These are phyloP conservation scores for Asparagopsis taxiformis DNA, from an alignment of 31 red algal genomes.

Conservation along the genomic window DNA sequence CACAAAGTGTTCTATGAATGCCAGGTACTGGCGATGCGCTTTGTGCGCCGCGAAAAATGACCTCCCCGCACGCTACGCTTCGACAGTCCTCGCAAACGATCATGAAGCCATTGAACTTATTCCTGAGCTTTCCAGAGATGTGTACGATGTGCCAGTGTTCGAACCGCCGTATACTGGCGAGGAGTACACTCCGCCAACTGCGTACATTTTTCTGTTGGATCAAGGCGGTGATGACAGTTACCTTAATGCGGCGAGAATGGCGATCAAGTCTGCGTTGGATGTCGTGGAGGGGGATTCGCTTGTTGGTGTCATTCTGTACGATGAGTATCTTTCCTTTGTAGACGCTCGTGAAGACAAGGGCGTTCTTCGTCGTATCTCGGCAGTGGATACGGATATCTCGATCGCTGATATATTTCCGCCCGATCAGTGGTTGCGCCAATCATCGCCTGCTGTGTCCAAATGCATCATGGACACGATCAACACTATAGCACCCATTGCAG, in stretches of 20 bases:
- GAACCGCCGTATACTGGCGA: constrained; percentile 5
- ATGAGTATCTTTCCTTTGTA: constrained; percentile 31
- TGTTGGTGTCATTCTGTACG: constrained; percentile 49
- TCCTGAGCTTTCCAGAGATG: constrained; percentile 43
- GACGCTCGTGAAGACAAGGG: constrained; percentile 24
- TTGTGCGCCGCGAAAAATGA: constrained; percentile 25
- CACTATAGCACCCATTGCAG: not conserved
- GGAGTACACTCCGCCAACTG: constrained; percentile 22
- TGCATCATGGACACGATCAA: not conserved
- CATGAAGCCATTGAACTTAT: constrained; percentile 30
- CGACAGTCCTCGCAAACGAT: constrained; percentile 6
- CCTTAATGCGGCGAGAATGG: constrained; percentile 40
- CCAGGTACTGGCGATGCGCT: constrained; percentile 47
- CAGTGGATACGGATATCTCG: constrained; percentile 18
- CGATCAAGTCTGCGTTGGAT: constrained; percentile 37
- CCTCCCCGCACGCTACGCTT: constrained; percentile 44
- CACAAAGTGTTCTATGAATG: constrained; percentile 26
- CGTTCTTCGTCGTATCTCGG: constrained; percentile 20
- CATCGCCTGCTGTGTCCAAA: not conserved
- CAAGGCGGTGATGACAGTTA: constrained; percentile 36
- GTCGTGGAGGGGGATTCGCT: constrained; percentile 33
- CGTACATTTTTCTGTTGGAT: constrained; percentile 60
- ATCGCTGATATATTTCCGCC: constrained; percentile 28
- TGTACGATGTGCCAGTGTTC: constrained; percentile 53
- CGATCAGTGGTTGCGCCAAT: constrained; percentile 59